Base-by-base conservation (phyloP, 2,329 filamentous ascomycete genomes). In the Paraconiothyrium sp. region DNA sequence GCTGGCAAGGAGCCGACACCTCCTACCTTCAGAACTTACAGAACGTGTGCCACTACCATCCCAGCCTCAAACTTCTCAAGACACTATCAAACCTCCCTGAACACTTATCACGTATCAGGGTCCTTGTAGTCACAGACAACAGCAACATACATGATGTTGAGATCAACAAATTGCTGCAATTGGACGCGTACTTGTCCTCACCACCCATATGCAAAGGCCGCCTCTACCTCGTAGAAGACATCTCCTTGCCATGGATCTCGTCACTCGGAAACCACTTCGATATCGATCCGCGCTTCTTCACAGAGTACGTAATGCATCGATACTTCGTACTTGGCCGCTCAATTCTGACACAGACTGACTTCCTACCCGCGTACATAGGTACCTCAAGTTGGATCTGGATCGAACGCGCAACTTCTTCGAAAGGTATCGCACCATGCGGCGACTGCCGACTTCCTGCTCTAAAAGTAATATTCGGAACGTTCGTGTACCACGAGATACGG, bases 281-380 rank as follows among this genome's bases (percentile, higher is more conserved):
- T 30, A 65, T 65, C 35, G 60, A 65, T 27, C 63, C 63, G 30
- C 49, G 51, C 14, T 63, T 65, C 57, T 62, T 62, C 50, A 47
- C 54, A n/a, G 54, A 58, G 20, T 61, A 61, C 32, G 20, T 20
- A 20, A 20, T 20, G 20, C 20, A 20, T 20, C 20, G 20, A 20
- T 20, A 20, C 20, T 20, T 20, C 20, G 20, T 20, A 20, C 20
- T 20, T 20, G 20, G 20, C 20, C 20, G 20, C 20, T 20, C 20
- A 20, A 20, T 20, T 20, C 1, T 20, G 20, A 20, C 20, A 20
- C 20, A 20, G 20, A 20, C 20, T 20, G 20, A 20, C 20, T 20
- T 20, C 20, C 20, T 20, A 20, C 20, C 20, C 20, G 20, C 20
- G 20, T 20, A 1, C 20, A 20, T 20, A 20, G 1, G 1, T 20